Evolutionary conservation across 305 asterid species (phyloP).

Genomic region (Petunia hybrid): DNA sequence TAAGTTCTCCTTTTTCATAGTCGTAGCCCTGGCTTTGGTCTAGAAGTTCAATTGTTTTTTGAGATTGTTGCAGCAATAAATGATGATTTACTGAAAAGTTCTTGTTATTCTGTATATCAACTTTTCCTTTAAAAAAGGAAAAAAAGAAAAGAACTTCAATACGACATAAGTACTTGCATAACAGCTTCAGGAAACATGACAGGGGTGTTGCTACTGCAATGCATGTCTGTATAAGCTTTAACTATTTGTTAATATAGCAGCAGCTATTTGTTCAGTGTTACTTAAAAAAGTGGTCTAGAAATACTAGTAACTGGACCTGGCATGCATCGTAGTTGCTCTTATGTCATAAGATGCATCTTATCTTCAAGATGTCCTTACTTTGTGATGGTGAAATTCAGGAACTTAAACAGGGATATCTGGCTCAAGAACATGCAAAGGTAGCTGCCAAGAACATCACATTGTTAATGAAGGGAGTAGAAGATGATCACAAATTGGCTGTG

Average conservation of each 20-base stretch:
- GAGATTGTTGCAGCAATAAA: background rate
- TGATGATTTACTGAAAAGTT: background rate
- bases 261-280: background rate
- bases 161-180: background rate
- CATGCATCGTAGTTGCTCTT: background rate
- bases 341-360: background rate
- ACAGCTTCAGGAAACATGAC: background rate
- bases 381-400: conserved; percentile 52
- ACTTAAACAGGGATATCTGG: conserved; percentile 81
- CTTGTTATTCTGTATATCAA: background rate
- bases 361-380: background rate
- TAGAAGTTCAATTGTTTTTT: background rate
- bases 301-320: background rate
- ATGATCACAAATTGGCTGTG: conserved; percentile 51
- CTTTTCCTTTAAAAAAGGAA: background rate
- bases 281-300: background rate
- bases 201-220: background rate
- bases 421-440: conserved; percentile 61
- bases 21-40: background rate
- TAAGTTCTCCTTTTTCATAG: background rate
- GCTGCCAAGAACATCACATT: conserved; percentile 77
- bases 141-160: background rate
- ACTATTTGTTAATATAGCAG: background rate
- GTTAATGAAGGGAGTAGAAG: conserved; percentile 52
- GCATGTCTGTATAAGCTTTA: background rate